These are phyloP conservation scores for Phaeotremella skinneri DNA, from an alignment of 768 basidiomycete species.

Conservation along the genomic window DNA sequence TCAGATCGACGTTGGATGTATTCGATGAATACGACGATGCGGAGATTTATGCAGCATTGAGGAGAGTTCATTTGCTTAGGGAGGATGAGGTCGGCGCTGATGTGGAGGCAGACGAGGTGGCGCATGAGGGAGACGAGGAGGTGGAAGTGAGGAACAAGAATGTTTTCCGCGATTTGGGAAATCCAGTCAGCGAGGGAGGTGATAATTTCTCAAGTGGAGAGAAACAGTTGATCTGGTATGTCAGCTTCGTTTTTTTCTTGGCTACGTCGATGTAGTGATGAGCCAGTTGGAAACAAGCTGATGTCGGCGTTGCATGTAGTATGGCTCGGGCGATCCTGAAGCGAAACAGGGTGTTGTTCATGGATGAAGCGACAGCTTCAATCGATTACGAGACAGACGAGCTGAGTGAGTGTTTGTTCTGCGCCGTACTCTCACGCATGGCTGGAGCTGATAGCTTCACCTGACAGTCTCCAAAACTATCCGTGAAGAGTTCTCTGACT, in stretches of 20 bases:
- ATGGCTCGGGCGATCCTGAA: conserved; percentile 85
- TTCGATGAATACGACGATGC: conserved; percentile 81
- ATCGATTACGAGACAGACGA: conserved; percentile 83
- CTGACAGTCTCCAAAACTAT: conserved; percentile 48
- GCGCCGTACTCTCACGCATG: not conserved
- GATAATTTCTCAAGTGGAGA: conserved; percentile 77
- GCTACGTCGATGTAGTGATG: not conserved
- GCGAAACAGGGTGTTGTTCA: conserved; percentile 71
- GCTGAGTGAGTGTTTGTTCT: conserved; percentile 61
- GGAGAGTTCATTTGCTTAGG: conserved; percentile 50
- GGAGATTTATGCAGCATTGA: conserved; percentile 59
- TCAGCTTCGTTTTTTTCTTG: not conserved
- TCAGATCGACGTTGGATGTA: conserved; percentile 78
- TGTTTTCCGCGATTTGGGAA: conserved; percentile 45
- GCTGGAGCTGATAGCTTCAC: conserved; percentile 7
- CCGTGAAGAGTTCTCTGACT: conserved; percentile 62
- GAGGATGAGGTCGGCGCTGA: conserved; percentile 23
- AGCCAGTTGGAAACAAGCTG: not conserved
- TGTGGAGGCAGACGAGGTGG: conserved; percentile 4
- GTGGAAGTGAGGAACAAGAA: conserved; percentile 46
- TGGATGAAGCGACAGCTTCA: conserved; percentile 74
- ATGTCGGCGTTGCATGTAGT: conserved; percentile 43
- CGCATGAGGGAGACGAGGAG: conserved; percentile 22
- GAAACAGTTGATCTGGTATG: conserved; percentile 69
- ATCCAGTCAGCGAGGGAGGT: conserved; percentile 62